Base-by-base conservation (phyloP, 1,284 basidiomycete species). In the Cutaneotrichosporon mucoides region DNA sequence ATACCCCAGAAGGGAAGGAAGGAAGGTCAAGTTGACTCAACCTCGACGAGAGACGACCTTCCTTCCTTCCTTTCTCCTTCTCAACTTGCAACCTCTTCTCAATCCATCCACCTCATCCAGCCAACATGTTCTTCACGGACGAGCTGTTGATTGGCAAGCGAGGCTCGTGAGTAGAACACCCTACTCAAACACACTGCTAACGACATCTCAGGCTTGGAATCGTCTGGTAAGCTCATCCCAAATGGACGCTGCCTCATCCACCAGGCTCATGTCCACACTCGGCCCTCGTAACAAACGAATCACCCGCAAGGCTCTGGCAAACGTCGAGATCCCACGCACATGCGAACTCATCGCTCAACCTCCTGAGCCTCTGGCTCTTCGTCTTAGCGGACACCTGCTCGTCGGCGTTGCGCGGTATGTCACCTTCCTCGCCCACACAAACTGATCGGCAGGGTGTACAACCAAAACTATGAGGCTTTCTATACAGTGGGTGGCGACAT, bases 221-320 rank as follows among this genome's bases (percentile, higher is more conserved):
- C 50, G 59, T 75, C 44, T 76, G 75, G 75, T 73, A 48, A 42
- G 69, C 44, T 40, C 36, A 44, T 46, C 35, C 52, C 33, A 12
- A 24, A 3, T 3, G 24, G 24, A 24, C 24, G 2, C 24, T 2
- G 24, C 3, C 24, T 55, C 46, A 11, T 10, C 38, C 34, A 13
- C 3, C 62, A 93, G 90, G 90, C 85, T 93, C 49, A 89, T 90
- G 38, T 90, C 90, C 4, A 93, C 90, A 1, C 81, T 93, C 15
- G 91, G 90, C 36, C 86, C 89, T 5, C 88, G 87, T 76, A 88
- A 89, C 79, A 88, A 84, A 69, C 90, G 87, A 68, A 79, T 93
- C 6, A 86, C 89, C 8, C 86, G 85, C 72, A 86, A 87, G 63
- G 88, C 88, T 55, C 87, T 93, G 33, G 79, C 89, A 63, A 85